Base-by-base conservation (phyloP, 2,329 filamentous ascomycete genomes). In the Hypoxylon sp. region DNA sequence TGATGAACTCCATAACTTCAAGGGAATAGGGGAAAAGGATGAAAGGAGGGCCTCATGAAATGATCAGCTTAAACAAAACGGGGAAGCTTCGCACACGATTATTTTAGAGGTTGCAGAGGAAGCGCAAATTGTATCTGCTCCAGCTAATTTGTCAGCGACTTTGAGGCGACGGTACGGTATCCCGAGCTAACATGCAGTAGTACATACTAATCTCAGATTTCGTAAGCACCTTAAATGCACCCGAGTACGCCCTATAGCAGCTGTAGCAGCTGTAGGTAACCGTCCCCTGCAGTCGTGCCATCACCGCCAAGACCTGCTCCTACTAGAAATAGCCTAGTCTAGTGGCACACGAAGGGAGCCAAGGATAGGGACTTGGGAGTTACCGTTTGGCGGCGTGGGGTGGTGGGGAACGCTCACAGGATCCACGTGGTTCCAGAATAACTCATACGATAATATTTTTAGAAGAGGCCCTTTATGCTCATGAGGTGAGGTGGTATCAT, bases 221-320 rank as follows among this genome's bases (percentile, higher is more conserved):
- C 40, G n/a, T 42, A 44, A 44, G 40, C 40, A 44, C 17, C 8
- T 22, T 44, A 44, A 44, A 44, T 37, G 14, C 35, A 37, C n/a
- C 14, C 33, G 33, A 37, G 33, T 37, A n/a, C 20, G 20, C 20
- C 20, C 20, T 20, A 20, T 20, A 20, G 20, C 20, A 20, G 20
- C 20, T 20, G 2, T 2, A 20, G 20, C 20, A 20, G 20, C 20
- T 20, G 20, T 20, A 20, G 20, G 20, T 20, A 20, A 20, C 20
- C 20, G 20, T 20, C 20, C 20, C 20, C 35, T 37, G 25, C 35
- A 14, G 13, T 6, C 35, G 3, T 14, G 14, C 6, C 13, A n/a
- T 44, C 11, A 44, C 11, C 14, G 40, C 40, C 40, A 44, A 44
- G 40, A 44, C 40, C 20, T 44, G 40, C 40, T 44, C 40, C 40